Conservation (phyloP, 148 eudicot species). For the Rhododendron henanense region DNA sequence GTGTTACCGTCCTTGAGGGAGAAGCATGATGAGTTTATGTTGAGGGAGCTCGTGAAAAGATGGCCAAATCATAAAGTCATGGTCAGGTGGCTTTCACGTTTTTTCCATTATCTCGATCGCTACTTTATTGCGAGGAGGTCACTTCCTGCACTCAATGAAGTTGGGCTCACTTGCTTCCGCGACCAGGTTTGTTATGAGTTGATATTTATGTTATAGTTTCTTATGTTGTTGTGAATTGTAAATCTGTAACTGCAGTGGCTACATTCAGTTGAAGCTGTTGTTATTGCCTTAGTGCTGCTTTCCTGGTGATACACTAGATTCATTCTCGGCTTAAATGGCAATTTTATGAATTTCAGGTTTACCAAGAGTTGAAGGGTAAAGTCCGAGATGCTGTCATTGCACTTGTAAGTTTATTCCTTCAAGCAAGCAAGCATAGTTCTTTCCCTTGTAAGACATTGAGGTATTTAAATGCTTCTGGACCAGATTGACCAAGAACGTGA, state of each 20-base stretch:
- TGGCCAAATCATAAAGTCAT: constrained; percentile 39
- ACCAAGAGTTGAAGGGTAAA: constrained; percentile 37
- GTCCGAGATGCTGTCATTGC: constrained; percentile 59
- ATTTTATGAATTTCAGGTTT: constrained; percentile 34
- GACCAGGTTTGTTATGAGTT: constrained; percentile 26
- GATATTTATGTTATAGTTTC: neutral
- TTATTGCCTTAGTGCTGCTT: neutral
- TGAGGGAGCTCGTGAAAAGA: constrained; percentile 36
- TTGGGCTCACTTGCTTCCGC: constrained; percentile 33
- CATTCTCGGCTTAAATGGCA: neutral
- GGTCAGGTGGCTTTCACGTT: constrained; percentile 42
- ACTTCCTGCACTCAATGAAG: constrained; percentile 28
- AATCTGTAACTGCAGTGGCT: neutral
- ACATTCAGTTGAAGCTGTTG: neutral
- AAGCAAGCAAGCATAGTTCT: neutral
- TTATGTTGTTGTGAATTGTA: neutral
- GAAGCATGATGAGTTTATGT: constrained; percentile 38
- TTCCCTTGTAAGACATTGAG: neutral
- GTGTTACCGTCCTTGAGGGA: constrained; percentile 28
- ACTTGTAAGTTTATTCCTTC: constrained; percentile 36
- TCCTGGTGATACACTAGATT: neutral
- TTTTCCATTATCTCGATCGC: constrained; percentile 41
- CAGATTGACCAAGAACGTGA: constrained; percentile 73
- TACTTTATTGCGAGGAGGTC: constrained; percentile 34
- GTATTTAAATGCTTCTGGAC: neutral